Percentiles rank a stretch among this genome's conserved stretches.
Evolutionary conservation across 1,284 basidiomycete species (phyloP).

Genomic region (Ceratobasidium theobromae): DNA sequence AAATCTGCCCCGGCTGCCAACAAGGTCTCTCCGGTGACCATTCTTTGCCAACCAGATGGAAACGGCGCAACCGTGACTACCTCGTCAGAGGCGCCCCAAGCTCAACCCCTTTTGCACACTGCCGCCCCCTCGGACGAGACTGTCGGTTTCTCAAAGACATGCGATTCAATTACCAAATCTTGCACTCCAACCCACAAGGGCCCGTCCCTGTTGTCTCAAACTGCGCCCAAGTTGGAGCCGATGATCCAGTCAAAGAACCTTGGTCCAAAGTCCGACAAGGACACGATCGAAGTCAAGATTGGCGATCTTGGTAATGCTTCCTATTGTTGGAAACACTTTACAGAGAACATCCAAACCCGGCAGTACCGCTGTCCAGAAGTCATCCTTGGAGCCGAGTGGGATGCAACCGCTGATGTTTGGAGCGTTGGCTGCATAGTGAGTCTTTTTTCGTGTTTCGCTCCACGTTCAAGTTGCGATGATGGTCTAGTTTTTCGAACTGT

Average conservation of each 20-base stretch:
- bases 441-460: not conserved
- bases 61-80: constrained; percentile 13
- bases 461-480: not conserved
- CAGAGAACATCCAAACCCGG: constrained; percentile 85
- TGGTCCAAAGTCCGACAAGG: constrained; percentile 1
- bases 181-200: constrained; percentile 19
- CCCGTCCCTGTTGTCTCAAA: constrained; percentile 35
- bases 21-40: constrained; percentile 25
- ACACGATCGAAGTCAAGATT: constrained; percentile 51
- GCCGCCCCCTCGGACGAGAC: constrained; percentile 4
- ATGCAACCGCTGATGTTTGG: constrained; percentile 21
- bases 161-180: not conserved
- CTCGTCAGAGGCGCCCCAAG: constrained; percentile 13
- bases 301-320: constrained; percentile 88
- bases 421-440: constrained; percentile 77
- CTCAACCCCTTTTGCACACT: not conserved
- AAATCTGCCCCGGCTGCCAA: constrained; percentile 12
- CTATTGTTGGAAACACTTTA: constrained; percentile 32
- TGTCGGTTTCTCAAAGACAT: constrained; percentile 25
- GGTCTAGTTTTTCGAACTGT: constrained; percentile 55
- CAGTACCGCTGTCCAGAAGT: constrained; percentile 98
- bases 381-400: constrained; percentile 55
- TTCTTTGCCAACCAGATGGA: constrained; percentile 14
- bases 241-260: not conserved
- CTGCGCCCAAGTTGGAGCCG: constrained; percentile 31